Evolutionary conservation across 352 stramenopile genomes (phyloP).

Genomic region (Pythium apleroticum): DNA sequence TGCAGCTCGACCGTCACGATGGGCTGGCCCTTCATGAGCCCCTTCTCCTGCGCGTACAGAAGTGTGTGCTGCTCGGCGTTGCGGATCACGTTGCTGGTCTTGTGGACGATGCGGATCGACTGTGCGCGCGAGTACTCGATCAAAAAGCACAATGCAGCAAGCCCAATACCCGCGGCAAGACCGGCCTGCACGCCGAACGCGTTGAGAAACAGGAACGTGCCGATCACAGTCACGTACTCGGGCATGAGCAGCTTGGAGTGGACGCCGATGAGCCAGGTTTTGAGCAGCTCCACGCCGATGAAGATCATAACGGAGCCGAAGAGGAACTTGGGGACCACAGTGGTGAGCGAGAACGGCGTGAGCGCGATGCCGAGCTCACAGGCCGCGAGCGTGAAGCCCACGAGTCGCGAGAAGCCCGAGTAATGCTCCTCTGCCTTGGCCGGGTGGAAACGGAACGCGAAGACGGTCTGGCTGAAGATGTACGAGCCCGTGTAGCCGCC

Average conservation of each 20-base stretch:
- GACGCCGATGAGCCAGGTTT: conserved; percentile 65
- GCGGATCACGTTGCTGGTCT: conserved; percentile 64
- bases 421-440: conserved; percentile 36
- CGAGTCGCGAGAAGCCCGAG: conserved; percentile 58
- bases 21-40: conserved; percentile 39
- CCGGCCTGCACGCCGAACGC: conserved; percentile 91
- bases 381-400: conserved; percentile 51
- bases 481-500: conserved; percentile 90
- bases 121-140: conserved; percentile 77
- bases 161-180: conserved; percentile 38
- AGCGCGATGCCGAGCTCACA: conserved; percentile 68
- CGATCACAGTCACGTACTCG: conserved; percentile 91
- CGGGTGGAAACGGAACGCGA: conserved; percentile 70
- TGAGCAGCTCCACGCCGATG: conserved; percentile 95
- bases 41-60: conserved; percentile 30
- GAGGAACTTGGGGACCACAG: conserved; percentile 94
- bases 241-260: conserved; percentile 56
- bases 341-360: conserved; percentile 88
- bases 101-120: conserved; percentile 51
- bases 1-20: conserved; percentile 71
- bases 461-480: conserved; percentile 95
- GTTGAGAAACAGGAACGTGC: conserved; percentile 92
- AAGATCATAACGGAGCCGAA: conserved; percentile 97
- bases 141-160: conserved; percentile 77
- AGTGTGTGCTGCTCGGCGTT: conserved; percentile 63